Base-by-base conservation (phyloP, 768 basidiomycete genomes). In the Mycena albidolilacea region DNA sequence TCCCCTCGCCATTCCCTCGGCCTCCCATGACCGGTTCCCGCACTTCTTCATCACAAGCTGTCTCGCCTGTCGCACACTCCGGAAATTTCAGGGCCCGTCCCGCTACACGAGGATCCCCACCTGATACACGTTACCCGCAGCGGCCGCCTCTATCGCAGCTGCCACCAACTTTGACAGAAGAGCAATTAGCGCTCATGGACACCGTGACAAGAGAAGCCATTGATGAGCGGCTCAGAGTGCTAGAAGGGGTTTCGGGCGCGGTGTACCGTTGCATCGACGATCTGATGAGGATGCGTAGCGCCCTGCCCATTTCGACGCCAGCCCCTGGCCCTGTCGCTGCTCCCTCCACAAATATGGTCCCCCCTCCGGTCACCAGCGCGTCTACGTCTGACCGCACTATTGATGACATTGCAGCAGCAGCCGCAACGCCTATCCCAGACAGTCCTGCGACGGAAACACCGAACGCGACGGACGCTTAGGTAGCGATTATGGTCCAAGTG, bases 221-320 rank as follows among this genome's bases (percentile, higher is more conserved):
- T 61, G 95, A 97, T 75, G 95, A 96, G 77, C 89, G 95, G 67
- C 81, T 98, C 72, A 87, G 90, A 54, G 87, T 95, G 48, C 83
- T 98, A 46, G 92, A 96, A 81, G 88, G 90, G 19, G 92, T 97
- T 48, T 94, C 95, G 48, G 85, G 85, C 46, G 88, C 91, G 4
- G 85, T 96, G n/a, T 90, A 90, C 78, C 86, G 87, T 21, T 92
- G 95, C 77, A 88, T 95, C 66, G 92, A 94, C 75, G 95, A 98
- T 76, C 85, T 98, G 72, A 88, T 92, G 80, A 85, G 90, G 75
- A 85, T 95, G 79, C 84, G 93, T 75, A 95, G 94, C 76, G 85
- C 89, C n/a, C 82, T 96, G 41, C 92, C 93, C 17, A 75, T 82
- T 38, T 73, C 82, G 37, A 73, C 78, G 55, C 64, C 79, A 41